Evolutionary conservation across 495 filamentous ascomycete species (phyloP).

Genomic region (Podospora bellae-mahoneyi): DNA sequence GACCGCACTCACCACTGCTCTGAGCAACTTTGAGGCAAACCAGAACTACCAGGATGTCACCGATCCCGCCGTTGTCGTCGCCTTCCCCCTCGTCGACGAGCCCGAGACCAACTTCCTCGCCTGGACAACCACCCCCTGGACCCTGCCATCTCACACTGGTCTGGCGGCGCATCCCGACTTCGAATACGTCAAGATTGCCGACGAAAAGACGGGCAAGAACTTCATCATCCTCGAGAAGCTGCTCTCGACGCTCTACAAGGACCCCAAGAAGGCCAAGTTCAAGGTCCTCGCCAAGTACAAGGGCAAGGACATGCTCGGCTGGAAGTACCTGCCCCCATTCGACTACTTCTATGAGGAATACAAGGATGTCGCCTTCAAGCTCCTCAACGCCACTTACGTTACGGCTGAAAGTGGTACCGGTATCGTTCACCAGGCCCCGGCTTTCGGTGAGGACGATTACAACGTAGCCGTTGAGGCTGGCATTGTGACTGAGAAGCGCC

Average conservation of each 20-base stretch:
- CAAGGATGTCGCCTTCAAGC: constrained; percentile 89
- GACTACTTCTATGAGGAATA: constrained; percentile 93
- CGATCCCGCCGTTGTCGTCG: constrained; percentile 87
- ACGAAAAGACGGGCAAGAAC: constrained; percentile 74
- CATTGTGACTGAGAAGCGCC: constrained; percentile 70
- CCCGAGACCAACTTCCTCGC: constrained; percentile 73
- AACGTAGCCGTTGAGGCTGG: constrained; percentile 73
- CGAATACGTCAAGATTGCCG: constrained; percentile 89
- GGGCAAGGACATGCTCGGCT: constrained; percentile 85
- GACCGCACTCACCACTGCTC: constrained; percentile 81
- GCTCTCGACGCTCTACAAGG: constrained; percentile 85
- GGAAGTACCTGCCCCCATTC: constrained; percentile 89
- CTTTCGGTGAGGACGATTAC: constrained; percentile 97
- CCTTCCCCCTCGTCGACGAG: constrained; percentile 78
- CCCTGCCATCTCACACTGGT: constrained; percentile 76
- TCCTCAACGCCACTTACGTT: constrained; percentile 85
- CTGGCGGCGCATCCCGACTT: constrained; percentile 85
- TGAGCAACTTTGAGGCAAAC: constrained; percentile 90
- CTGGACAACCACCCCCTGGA: constrained; percentile 98
- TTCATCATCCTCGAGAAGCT: constrained; percentile 87
- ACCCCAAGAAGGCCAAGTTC: constrained; percentile 95
- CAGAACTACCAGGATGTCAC: constrained; percentile 94
- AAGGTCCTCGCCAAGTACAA: constrained; percentile 78
- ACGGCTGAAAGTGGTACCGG: constrained; percentile 91
- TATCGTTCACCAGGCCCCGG: constrained; percentile 92